These are phyloP conservation scores for Starmerella potacharoeniae DNA, from an alignment of 805 yeast genomes.

Conservation along the genomic window DNA sequence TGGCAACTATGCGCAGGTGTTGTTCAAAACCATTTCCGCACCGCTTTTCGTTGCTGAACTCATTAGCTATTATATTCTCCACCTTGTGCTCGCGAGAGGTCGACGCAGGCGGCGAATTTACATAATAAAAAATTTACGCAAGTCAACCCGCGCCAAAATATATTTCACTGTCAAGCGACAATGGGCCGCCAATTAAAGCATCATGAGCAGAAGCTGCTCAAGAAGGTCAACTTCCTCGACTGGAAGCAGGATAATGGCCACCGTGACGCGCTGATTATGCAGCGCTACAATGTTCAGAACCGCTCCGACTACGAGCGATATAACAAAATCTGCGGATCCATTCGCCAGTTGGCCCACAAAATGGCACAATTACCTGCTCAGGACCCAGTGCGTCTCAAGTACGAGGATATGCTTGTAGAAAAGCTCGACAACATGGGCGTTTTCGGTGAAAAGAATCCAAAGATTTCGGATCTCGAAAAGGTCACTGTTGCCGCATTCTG, in stretches of 20 bases:
- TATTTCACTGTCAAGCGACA: not conserved
- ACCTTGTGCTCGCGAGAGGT: too few relatives aligned
- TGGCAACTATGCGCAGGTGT: too few relatives aligned
- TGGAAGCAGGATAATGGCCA: conserved; percentile 97
- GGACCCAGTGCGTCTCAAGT: conserved; percentile 78
- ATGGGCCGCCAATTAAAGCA: conserved; percentile 61
- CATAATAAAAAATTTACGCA: not conserved
- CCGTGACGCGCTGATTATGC: conserved; percentile 92
- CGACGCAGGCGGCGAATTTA: not conserved
- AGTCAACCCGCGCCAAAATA: not conserved
- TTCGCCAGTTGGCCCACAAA: conserved; percentile 76
- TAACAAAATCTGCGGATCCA: conserved; percentile 83
- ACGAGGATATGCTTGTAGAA: conserved; percentile 77
- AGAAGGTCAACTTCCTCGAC: conserved; percentile 90
- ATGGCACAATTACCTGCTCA: conserved; percentile 73
- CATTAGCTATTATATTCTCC: too few relatives aligned
- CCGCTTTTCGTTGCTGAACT: too few relatives aligned
- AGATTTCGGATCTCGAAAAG: conserved; percentile 84
- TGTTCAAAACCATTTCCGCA: not conserved
- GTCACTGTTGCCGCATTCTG: conserved; percentile 87
- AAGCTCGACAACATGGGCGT: conserved; percentile 84
- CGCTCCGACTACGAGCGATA: conserved; percentile 93
- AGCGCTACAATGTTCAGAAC: conserved; percentile 84
- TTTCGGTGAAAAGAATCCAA: conserved; percentile 64
- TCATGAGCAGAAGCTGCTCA: conserved; percentile 89